Base-by-base conservation (phyloP, 192 early-diverging fungal genomes). In the Cladochytrium replicatum region DNA sequence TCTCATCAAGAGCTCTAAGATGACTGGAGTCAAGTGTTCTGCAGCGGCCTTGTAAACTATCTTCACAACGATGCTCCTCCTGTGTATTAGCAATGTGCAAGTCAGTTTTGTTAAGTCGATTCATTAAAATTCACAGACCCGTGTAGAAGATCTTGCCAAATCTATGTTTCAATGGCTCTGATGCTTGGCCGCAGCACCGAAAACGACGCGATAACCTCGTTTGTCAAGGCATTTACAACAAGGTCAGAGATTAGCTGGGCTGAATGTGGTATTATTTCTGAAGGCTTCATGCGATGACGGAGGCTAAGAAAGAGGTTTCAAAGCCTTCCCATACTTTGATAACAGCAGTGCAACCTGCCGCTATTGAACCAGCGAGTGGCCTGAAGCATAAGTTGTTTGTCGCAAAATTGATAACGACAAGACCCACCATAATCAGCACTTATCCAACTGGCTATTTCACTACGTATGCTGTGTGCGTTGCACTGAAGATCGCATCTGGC, bases 81-180 rank as follows among this genome's bases (percentile, higher is more conserved):
- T 0, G n/a, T n/a, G n/a, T n/a, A n/a, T n/a, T n/a, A n/a, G n/a
- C n/a, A n/a, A n/a, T n/a, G n/a, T n/a, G n/a, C n/a, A n/a, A n/a
- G n/a, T n/a, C n/a, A n/a, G n/a, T n/a, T n/a, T n/a, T n/a, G n/a
- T n/a, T n/a, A n/a, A n/a, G n/a, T n/a, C n/a, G n/a, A n/a, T n/a
- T n/a, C n/a, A n/a, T n/a, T n/a, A n/a, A n/a, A n/a, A n/a, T n/a
- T n/a, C n/a, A n/a, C n/a, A n/a, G n/a, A n/a, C n/a, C n/a, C n/a
- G 94, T 98, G 66, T 91, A 98, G 50, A 88, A 88, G 55, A 89
- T 92, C 60, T 90, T 82, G 64, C 95, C 89, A 48, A 89, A 94
- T 40, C 70, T 73, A 26, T 85, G 61, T 28, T 71, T 61, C 15
- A 95, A 74, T 46, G 95, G 63, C 22, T 32, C 48, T 0, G 86